Percentiles rank a stretch among this genome's conserved stretches.
Conservation (phyloP, 257 asterid species). For the Petunia axillaris region DNA sequence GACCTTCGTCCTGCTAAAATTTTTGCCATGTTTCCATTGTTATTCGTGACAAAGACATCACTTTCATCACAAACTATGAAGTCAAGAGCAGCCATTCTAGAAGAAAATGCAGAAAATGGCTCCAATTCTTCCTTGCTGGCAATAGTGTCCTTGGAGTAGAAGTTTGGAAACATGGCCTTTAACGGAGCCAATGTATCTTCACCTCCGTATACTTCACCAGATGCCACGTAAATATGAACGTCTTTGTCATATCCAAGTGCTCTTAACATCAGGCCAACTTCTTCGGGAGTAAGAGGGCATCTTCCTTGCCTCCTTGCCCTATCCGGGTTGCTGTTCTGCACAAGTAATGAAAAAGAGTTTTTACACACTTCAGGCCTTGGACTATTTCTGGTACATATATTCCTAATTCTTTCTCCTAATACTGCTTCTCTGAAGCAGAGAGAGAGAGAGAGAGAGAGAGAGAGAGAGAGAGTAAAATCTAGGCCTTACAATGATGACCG, state of each 20-base stretch:
- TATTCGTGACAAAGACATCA: conserved; percentile 92
- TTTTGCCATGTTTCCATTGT: conserved; percentile 99
- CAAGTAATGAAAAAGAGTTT: conserved; percentile 31
- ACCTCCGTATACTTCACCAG: conserved; percentile 98
- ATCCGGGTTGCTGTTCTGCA: conserved; percentile 86
- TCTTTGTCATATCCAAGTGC: conserved; percentile 88
- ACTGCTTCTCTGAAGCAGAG: not conserved
- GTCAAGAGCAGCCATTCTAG: conserved; percentile 97
- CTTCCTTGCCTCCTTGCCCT: conserved; percentile 93
- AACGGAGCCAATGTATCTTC: conserved; percentile 88
- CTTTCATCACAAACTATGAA: conserved; percentile 93
- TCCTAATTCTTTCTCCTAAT: not conserved
- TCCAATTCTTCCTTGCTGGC: conserved; percentile 71
- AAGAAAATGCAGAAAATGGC: conserved; percentile 78
- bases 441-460: not conserved
- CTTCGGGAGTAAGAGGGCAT: conserved; percentile 97
- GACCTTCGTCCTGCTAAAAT: conserved; percentile 97
- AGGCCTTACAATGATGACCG: not conserved
- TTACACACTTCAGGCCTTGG: conserved; percentile 28
- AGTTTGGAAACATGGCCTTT: conserved; percentile 90
- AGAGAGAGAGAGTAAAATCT: not conserved
- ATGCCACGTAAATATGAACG: conserved; percentile 90
- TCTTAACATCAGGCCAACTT: conserved; percentile 90
- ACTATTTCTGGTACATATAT: not conserved
- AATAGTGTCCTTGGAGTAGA: conserved; percentile 82